A percentile compares a stretch with the other conserved stretches of the same genome.
These are phyloP conservation scores for Ochetophila trinervis DNA, from an alignment of 306 rosid genomes.

Conservation along the genomic window DNA sequence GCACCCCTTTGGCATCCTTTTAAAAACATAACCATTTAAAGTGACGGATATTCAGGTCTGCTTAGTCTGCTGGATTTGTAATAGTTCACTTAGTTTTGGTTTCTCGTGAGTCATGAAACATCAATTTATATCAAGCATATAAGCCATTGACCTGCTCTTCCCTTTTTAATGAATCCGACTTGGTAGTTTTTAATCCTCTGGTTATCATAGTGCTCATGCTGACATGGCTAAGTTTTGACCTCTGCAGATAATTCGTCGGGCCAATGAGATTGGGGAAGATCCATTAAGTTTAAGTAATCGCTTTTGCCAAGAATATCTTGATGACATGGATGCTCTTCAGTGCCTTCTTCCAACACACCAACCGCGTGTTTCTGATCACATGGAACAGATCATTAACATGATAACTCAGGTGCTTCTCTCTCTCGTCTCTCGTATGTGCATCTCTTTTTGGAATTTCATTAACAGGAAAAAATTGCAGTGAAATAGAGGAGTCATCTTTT, in stretches of 20 bases:
- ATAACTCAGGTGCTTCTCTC: constrained; percentile 58
- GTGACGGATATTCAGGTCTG: no score
- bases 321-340: constrained; percentile 76
- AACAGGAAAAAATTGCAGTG: not conserved
- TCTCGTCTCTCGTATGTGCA: not conserved
- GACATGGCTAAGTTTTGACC: constrained; percentile 16
- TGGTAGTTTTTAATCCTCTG: no score
- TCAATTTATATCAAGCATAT: no score
- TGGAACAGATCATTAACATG: constrained; percentile 80
- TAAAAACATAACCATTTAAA: no score
- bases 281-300: constrained; percentile 67
- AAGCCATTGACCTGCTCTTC: no score
- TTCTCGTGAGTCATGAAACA: no score
- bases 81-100: no score
- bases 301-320: constrained; percentile 75
- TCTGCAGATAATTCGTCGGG: constrained; percentile 79
- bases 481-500: not conserved
- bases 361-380: constrained; percentile 88
- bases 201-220: no score
- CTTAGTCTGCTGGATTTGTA: no score
- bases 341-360: constrained; percentile 77
- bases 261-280: constrained; percentile 79
- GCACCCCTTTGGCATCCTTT: no score
- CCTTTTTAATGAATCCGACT: no score
- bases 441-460: not conserved